Evolutionary conservation across 2,329 filamentous ascomycete species (phyloP), one percentile per base, ranked within the genome.

Genomic region (Didymella pomorum): DNA sequence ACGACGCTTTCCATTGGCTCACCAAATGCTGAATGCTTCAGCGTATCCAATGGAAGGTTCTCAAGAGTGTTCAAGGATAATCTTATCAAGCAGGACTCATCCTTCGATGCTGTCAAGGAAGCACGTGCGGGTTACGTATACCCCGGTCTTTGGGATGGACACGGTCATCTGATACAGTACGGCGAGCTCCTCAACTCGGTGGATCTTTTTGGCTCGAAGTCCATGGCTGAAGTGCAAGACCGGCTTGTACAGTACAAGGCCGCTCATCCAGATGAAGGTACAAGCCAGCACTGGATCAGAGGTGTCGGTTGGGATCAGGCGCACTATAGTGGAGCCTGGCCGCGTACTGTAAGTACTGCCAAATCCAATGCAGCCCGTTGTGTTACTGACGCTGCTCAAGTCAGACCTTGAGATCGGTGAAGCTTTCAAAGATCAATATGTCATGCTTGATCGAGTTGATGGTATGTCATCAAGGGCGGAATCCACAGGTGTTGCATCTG

Each of bases 241-340:
- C 80, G 86, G 5, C 76, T 90, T 37, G 78, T 78, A 9, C 68
- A 70, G 1, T 89, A 89, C 61, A 72, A 87, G 23, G 70, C 66
- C 0, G 65, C 69, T 4, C 81, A 87, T 61, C 80, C 83, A 0
- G 81, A 77, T 0, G 80, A 80, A 10, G 88, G 87, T 1, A 80
- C 80, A 0, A 78, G 76, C 31, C 76, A 81, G 7, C 81, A 86
- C 53, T 91, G 89, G 89, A 75, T 89, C 44, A 79, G 87, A 54
- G 89, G 89, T 0, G 81, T 89, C 14, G 89, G 89, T 1, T 91
- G 89, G 89, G 88, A 91, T 68, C 89, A 91, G 76, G 86, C 85
- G 57, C 79, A 81, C 21, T 84, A 89, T 68, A 84, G 85, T 2
- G 82, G 82, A 6, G 88, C 60, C 16, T 75, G 89, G 87, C 89